phyloP scores from a whole-genome alignment of 345 rosid species.

The thale cress (Arabidopsis thaliana) region TAIR10.1 NC_003076.8:17791501-17792000 shows the following conservation, averaged over 20 bases:
- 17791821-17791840: conserved; percentile 31
- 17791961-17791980: background rate
- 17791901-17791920: background rate
- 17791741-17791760: conserved; percentile 37
- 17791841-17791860: background rate
- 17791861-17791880: background rate
- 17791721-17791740: conserved; percentile 33
- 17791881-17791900: background rate
- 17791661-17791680: conserved; percentile 34
- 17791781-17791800: conserved; percentile 24
- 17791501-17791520: background rate
- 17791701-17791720: conserved; percentile 31
- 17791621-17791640: conserved; percentile 21
- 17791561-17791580: background rate
- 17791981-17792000: conserved; percentile 16
- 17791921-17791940: background rate
- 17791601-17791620: conserved; percentile 12
- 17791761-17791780: conserved; percentile 20
- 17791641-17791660: conserved; percentile 8
- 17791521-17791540: background rate
- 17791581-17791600: conserved; percentile 10
- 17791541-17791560: background rate
- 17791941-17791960: background rate
- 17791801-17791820: conserved; percentile 43
- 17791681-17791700: conserved; percentile 30